Percentiles rank a stretch among this genome's conserved stretches.
Conservation (phyloP, 2,329 filamentous ascomycete species). For the Botrytis tulipae region DNA sequence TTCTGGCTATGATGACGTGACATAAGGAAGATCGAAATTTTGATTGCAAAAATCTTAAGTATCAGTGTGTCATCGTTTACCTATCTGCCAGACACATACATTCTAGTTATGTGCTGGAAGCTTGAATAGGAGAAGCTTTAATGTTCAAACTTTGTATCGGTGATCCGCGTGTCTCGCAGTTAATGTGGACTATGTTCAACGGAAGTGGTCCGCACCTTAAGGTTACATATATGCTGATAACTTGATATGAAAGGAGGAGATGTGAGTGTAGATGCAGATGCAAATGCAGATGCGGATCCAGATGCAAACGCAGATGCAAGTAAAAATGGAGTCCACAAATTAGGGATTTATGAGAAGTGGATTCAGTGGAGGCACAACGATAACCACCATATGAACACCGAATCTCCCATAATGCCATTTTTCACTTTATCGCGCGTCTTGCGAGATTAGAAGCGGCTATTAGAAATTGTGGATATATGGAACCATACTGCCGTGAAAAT, state of each 20-base stretch:
- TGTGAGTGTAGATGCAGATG: neutral
- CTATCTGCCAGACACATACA: conserved; percentile 3
- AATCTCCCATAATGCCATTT: conserved; percentile 8
- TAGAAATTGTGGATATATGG: neutral
- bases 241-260: neutral
- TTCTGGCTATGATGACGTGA: neutral
- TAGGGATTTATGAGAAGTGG: neutral
- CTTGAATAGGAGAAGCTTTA: neutral
- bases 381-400: neutral
- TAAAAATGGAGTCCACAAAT: neutral
- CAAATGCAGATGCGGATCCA: neutral
- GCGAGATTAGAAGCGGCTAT: conserved; percentile 11
- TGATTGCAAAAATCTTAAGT: neutral
- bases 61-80: neutral
- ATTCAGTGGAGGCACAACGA: neutral
- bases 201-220: neutral
- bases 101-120: neutral
- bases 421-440: conserved; percentile 10
- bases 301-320: neutral
- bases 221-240: neutral
- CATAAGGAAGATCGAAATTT: neutral
- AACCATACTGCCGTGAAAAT: neutral
- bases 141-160: neutral
- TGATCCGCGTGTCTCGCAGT: conserved; percentile 1
- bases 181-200: neutral